A percentile compares a stretch with the other conserved stretches of the same genome.
Evolutionary conservation across 768 basidiomycete genomes (phyloP).

Genomic region (Leucocoprinus birnbaumii): DNA sequence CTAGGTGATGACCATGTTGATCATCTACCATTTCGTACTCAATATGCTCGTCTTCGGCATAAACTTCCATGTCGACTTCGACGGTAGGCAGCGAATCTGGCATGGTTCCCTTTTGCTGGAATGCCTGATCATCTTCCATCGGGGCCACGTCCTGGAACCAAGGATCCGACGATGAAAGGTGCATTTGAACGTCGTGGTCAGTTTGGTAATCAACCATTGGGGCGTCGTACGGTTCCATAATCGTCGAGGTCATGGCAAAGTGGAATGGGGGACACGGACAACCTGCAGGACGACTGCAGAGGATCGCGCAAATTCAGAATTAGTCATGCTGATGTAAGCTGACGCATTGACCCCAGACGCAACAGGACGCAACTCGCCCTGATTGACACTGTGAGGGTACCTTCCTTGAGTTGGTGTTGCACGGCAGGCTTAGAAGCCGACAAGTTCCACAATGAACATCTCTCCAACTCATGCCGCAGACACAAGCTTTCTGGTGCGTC

Average conservation of each 20-base stretch:
- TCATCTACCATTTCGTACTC: conserved; percentile 19
- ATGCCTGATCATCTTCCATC: conserved; percentile 16
- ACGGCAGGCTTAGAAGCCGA: no score
- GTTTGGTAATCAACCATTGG: conserved; percentile 17
- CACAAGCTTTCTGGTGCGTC: conserved; percentile 63
- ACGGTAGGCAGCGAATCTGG: conserved; percentile 8
- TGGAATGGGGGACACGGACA: conserved; percentile 5
- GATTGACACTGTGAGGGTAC: no score
- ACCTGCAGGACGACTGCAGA: background rate
- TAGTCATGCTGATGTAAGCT: conserved; percentile 7
- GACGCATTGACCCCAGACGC: conserved; percentile 14
- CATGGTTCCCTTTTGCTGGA: conserved; percentile 1
- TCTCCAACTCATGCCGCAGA: conserved; percentile 46
- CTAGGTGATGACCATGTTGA: conserved; percentile 6
- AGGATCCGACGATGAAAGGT: conserved; percentile 15
- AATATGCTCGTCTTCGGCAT: conserved; percentile 13
- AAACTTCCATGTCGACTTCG: conserved; percentile 19
- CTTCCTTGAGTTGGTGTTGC: no score
- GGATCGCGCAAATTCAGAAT: background rate
- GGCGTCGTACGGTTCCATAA: conserved; percentile 13
- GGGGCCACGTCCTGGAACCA: conserved; percentile 16
- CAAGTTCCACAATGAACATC: conserved; percentile 5
- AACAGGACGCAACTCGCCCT: no score
- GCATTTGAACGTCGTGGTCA: conserved; percentile 17
- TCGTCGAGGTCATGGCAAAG: conserved; percentile 13